Percentiles rank a stretch among this genome's conserved stretches.
phyloP scores from a whole-genome alignment of 2,329 filamentous ascomycete genomes.

The Claviceps digitariae region DNA sequence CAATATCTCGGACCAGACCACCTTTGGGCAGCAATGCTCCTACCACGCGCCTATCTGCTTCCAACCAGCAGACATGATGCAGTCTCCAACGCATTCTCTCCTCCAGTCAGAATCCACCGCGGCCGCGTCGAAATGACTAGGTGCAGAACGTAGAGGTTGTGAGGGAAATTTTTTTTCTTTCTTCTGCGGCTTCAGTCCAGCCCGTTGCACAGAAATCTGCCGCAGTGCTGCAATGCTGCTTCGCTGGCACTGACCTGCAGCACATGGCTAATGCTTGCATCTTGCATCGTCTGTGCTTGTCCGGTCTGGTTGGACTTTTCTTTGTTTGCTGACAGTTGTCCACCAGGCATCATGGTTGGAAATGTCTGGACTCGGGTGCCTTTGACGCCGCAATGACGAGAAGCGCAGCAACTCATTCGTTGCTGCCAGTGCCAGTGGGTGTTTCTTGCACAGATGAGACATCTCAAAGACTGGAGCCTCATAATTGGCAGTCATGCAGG shows the following conservation, averaged over 20 bases:
- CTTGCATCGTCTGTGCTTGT: background rate
- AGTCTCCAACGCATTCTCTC: background rate
- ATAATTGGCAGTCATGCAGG: background rate
- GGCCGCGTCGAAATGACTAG: background rate
- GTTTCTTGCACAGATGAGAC: background rate
- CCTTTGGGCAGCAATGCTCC: constrained; percentile 11
- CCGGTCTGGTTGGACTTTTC: background rate
- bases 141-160: background rate
- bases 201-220: background rate
- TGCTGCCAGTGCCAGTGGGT: background rate
- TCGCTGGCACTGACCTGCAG: background rate
- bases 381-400: no score
- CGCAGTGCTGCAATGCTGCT: background rate
- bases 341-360: background rate
- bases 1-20: background rate
- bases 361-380: background rate
- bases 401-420: background rate
- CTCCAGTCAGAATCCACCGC: background rate
- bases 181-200: background rate
- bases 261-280: background rate
- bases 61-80: background rate
- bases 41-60: background rate
- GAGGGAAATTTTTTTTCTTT: background rate
- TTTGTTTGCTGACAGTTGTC: background rate
- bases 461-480: background rate